A percentile compares a stretch with the other conserved stretches of the same genome.
Conservation (phyloP, 495 filamentous ascomycete species). For the Bacidia gigantensis region DNA sequence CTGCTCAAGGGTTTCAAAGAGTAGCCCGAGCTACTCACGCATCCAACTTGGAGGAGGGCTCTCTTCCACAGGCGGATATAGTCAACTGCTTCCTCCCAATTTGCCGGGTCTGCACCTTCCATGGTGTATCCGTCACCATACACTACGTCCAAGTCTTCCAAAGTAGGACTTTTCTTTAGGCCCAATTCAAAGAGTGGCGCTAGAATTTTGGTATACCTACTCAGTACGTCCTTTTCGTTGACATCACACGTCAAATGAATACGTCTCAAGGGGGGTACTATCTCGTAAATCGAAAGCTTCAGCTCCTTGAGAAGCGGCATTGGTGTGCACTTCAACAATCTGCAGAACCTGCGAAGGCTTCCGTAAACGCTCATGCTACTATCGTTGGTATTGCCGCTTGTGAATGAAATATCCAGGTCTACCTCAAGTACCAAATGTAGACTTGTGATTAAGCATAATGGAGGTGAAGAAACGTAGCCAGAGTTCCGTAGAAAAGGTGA, state of each 20-base stretch:
- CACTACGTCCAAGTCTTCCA: background rate
- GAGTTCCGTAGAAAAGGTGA: background rate
- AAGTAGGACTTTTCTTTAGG: background rate
- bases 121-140: background rate
- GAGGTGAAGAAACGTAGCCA: background rate
- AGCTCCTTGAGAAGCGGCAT: background rate
- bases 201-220: background rate
- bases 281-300: background rate
- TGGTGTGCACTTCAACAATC: background rate
- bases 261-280: background rate
- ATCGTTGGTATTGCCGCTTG: background rate
- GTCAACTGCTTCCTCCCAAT: background rate
- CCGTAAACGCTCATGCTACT: background rate
- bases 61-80: background rate
- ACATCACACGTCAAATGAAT: background rate
- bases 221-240: background rate
- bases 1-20: no score
- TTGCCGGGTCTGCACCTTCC: background rate
- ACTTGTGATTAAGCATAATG: background rate
- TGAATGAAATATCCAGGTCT: background rate
- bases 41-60: background rate
- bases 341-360: background rate
- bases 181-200: background rate
- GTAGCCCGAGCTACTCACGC: background rate
- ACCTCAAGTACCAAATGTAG: background rate